phyloP scores from a whole-genome alignment of 768 basidiomycete species.

The Lanmaoa pseudosensibilis region DNA sequence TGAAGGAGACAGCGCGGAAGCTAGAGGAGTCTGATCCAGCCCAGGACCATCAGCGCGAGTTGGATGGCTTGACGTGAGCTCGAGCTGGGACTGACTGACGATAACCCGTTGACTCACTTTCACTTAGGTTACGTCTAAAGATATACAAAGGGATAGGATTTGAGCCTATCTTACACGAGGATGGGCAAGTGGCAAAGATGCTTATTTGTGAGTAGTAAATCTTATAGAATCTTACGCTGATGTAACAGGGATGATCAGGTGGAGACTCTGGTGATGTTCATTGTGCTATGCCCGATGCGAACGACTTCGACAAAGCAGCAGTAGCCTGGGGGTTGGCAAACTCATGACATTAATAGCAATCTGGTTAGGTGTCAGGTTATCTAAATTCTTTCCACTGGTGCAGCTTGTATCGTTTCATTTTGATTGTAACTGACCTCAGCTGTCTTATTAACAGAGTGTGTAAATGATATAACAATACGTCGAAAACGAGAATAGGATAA shows the following conservation, averaged over 20 bases:
- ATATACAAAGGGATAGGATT: slow-evolving; percentile 74
- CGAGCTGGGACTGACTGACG: neutral
- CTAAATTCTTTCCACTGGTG: neutral
- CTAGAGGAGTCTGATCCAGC: slow-evolving; percentile 74
- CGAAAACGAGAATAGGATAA: neutral
- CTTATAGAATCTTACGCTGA: neutral
- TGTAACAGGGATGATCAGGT: slow-evolving; percentile 36
- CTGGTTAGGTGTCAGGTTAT: neutral
- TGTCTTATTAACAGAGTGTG: slow-evolving; percentile 2
- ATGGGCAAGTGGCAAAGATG: slow-evolving; percentile 54
- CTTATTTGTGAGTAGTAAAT: slow-evolving; percentile 58
- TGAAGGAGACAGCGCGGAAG: slow-evolving; percentile 62
- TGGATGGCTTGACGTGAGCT: slow-evolving; percentile 68
- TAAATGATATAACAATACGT: slow-evolving; percentile 10
- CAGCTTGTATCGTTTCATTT: neutral
- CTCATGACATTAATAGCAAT: slow-evolving; percentile 24
- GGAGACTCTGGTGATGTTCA: slow-evolving; percentile 44
- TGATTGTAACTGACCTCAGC: neutral
- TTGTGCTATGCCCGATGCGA: slow-evolving; percentile 30
- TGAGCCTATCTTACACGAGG: slow-evolving; percentile 58
- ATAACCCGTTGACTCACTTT: slow-evolving; percentile 5
- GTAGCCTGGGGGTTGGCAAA: slow-evolving; percentile 38
- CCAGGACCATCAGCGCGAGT: slow-evolving; percentile 63
- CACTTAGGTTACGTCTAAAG: slow-evolving; percentile 58
- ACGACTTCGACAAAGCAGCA: slow-evolving; percentile 30